phyloP scores from a whole-genome alignment of 2,329 filamentous ascomycete species.

The Colletotrichum neosansevieriae region DNA sequence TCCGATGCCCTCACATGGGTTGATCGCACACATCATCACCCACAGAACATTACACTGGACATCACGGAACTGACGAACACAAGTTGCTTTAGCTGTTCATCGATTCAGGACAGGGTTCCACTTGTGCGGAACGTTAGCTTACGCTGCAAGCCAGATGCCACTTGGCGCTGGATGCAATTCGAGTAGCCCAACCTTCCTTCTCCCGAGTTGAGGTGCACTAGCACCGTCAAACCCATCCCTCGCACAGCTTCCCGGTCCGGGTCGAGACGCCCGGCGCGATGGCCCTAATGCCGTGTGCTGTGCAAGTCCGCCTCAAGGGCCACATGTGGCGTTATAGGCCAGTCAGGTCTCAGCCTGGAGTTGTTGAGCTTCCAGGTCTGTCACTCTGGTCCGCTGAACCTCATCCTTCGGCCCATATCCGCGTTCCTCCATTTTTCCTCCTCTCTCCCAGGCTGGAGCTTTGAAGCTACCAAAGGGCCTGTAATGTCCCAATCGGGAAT shows the following conservation, averaged over 20 bases:
- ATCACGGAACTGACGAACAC: not conserved
- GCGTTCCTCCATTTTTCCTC: slow-evolving; percentile 30
- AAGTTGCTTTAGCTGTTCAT: slow-evolving; percentile 25
- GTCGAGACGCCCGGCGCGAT: slow-evolving; percentile 5
- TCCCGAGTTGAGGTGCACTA: slow-evolving; percentile 37
- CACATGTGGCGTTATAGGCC: slow-evolving; percentile 25
- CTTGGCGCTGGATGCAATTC: slow-evolving; percentile 33
- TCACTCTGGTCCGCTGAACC: slow-evolving; percentile 26
- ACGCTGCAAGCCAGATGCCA: slow-evolving; percentile 34
- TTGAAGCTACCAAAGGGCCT: slow-evolving; percentile 74
- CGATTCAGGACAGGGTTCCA: slow-evolving; percentile 27
- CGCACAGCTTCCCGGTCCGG: slow-evolving; percentile 14
- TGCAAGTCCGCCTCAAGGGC: slow-evolving; percentile 30
- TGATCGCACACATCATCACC: too few species aligned
- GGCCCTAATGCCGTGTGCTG: slow-evolving; percentile 13
- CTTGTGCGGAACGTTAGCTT: slow-evolving; percentile 19
- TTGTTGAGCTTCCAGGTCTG: slow-evolving; percentile 26
- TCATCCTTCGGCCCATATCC: slow-evolving; percentile 30
- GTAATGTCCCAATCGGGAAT: slow-evolving; percentile 44
- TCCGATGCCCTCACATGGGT: too few species aligned
- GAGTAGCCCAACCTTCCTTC: slow-evolving; percentile 20
- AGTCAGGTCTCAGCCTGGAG: slow-evolving; percentile 28
- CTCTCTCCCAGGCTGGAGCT: slow-evolving; percentile 68
- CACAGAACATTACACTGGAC: not conserved
- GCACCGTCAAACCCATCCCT: slow-evolving; percentile 34